Evolutionary conservation across 495 filamentous ascomycete species (phyloP), one percentile per base, ranked within the genome.

Genomic region (Aspergillus diversus): DNA sequence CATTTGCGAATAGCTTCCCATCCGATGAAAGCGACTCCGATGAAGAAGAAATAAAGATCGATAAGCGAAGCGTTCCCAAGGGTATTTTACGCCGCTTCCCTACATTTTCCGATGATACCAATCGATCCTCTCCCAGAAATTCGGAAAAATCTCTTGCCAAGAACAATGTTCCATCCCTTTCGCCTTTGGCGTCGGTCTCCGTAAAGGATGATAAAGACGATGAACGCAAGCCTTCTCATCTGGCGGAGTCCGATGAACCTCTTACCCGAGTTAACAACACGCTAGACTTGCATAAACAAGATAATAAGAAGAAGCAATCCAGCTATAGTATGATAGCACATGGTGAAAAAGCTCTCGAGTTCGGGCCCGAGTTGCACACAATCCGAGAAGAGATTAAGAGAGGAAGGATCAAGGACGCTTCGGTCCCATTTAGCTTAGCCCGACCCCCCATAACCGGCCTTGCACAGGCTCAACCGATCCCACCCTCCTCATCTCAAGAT

Each of bases 131-230:
- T 61, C 77, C 70, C 39, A 70, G 60, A 11, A 70, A 76, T 17
- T 67, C 70, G 5, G 76, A 79, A 1, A 81, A 73, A 57, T 54
- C 63, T 34, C 53, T 71, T 5, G 64, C 63, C 52, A 80, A 64
- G 70, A 73, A 55, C 48, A 63, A 66, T 55, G 69, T 75, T 8
- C 66, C 66, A n/a, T 78, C 81, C 53, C 69, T 86, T 33, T 81
- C 86, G n/a, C 74, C 68, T 17, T 84, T 87, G 64, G 78, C 71
- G 15, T 83, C 84, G 0, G 73, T 82, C 5, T 69, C 77, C 21
- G 71, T 74, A 42, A 72, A 77, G 12, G 74, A 79, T 57, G 79
- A 77, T n/a, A 57, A 54, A 35, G 66, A 54, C 55, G 56, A 59
- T 39, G 59, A 62, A 39, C 68, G n/a, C 58, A 72, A 66, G 17